Evolutionary conservation across 139 green algal species (phyloP).

Genomic region (Chlorella sp.): DNA sequence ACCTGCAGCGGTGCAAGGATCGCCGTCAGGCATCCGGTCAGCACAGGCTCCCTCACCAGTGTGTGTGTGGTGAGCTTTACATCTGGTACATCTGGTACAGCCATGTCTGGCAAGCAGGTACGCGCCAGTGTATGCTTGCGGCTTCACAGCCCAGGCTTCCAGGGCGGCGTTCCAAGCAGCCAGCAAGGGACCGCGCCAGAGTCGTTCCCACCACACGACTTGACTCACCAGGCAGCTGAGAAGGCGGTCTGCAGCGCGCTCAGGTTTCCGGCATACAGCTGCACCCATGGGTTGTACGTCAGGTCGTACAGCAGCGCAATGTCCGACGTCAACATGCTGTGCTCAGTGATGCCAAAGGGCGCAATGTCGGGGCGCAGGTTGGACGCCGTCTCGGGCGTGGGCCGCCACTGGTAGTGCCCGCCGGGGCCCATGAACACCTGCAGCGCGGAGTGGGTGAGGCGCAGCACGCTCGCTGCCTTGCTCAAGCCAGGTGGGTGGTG

Average conservation of each 20-base stretch:
- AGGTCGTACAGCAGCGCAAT: slow-evolving; percentile 28
- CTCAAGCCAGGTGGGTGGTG: too few relatives aligned
- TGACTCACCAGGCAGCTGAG: slow-evolving; percentile 26
- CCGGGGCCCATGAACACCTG: not conserved
- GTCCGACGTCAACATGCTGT: slow-evolving; percentile 41
- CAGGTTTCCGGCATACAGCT: slow-evolving; percentile 19
- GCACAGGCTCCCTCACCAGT: too few relatives aligned
- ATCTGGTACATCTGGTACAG: too few relatives aligned
- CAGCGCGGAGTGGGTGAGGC: not conserved
- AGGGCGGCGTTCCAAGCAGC: too few relatives aligned
- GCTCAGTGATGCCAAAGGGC: not conserved
- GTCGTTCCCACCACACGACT: too few relatives aligned
- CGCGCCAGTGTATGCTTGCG: too few relatives aligned
- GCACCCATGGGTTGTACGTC: slow-evolving; percentile 7
- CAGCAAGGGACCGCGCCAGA: too few relatives aligned
- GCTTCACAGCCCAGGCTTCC: too few relatives aligned
- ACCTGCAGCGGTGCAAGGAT: not conserved
- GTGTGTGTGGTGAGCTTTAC: too few relatives aligned
- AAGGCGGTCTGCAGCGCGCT: slow-evolving; percentile 17
- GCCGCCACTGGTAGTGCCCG: slow-evolving; percentile 8
- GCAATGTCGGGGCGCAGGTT: not conserved
- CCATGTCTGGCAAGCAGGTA: too few relatives aligned
- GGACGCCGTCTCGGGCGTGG: not conserved
- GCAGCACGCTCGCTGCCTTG: not conserved
- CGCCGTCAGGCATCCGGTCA: not conserved